These are phyloP conservation scores for Suillus brevipes DNA, from an alignment of 768 basidiomycete species.

Conservation along the genomic window DNA sequence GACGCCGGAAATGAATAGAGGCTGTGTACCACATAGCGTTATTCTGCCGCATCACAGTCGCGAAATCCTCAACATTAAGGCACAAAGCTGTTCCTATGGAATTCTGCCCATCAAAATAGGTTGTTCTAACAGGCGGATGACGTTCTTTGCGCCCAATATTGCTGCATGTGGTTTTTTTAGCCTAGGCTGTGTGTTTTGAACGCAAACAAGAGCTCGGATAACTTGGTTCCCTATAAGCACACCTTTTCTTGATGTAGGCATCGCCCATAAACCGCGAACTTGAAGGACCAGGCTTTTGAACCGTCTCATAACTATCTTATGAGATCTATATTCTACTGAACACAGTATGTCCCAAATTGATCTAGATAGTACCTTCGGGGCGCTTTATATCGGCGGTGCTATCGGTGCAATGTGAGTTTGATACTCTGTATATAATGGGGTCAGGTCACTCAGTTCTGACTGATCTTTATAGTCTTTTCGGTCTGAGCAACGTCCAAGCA, in stretches of 20 bases:
- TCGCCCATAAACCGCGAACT: background rate
- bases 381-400: slow-evolving; percentile 54
- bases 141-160: too few species aligned
- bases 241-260: background rate
- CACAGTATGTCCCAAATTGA: slow-evolving; percentile 30
- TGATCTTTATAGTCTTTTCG: slow-evolving; percentile 49
- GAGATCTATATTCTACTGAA: background rate
- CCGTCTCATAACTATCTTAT: background rate
- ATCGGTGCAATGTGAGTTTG: slow-evolving; percentile 51
- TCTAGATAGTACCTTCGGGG: slow-evolving; percentile 48
- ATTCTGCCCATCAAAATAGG: too few species aligned
- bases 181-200: too few species aligned
- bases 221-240: too few species aligned
- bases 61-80: too few species aligned
- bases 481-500: slow-evolving; percentile 55
- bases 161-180: too few species aligned
- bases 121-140: too few species aligned
- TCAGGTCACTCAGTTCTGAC: slow-evolving; percentile 3
- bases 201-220: too few species aligned
- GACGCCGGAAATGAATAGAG: too few species aligned
- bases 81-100: too few species aligned
- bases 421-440: background rate
- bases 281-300: background rate
- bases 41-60: too few species aligned
- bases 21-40: too few species aligned